These are phyloP conservation scores for Ustilago esculenta DNA, from an alignment of 1,284 basidiomycete species.

Conservation along the genomic window DNA sequence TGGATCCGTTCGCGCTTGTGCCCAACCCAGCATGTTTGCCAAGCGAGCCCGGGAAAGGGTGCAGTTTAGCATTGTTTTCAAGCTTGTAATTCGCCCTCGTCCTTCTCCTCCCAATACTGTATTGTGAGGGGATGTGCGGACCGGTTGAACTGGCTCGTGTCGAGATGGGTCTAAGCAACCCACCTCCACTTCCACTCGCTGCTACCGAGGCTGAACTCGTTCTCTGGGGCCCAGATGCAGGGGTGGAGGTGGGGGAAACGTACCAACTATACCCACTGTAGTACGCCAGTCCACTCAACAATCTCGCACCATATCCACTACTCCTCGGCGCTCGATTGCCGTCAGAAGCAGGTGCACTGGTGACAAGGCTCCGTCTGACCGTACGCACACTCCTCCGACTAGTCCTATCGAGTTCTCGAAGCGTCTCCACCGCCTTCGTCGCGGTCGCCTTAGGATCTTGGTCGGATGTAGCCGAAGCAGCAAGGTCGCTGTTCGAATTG, in stretches of 20 bases:
- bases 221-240: background rate
- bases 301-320: slow-evolving; percentile 16
- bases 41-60: slow-evolving; percentile 30
- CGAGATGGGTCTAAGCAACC: slow-evolving; percentile 4
- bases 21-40: no score
- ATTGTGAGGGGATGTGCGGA: slow-evolving; percentile 13
- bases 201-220: background rate
- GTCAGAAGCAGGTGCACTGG: slow-evolving; percentile 1
- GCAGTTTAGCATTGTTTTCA: slow-evolving; percentile 41
- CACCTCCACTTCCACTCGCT: no score
- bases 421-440: slow-evolving; percentile 17
- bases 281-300: slow-evolving; percentile 21
- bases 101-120: slow-evolving; percentile 15
- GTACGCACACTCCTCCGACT: slow-evolving; percentile 4
- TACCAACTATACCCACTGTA: slow-evolving; percentile 33
- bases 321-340: background rate
- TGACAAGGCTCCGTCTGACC: slow-evolving; percentile 14
- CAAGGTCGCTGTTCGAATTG: slow-evolving; percentile 3
- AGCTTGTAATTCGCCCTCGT: slow-evolving; percentile 32
- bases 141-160: background rate
- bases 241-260: background rate
- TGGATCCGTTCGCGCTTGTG: no score
- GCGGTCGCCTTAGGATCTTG: background rate
- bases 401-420: slow-evolving; percentile 20
- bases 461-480: background rate